phyloP scores from a whole-genome alignment of 305 asterid species.

The Solanum hybrid region DNA sequence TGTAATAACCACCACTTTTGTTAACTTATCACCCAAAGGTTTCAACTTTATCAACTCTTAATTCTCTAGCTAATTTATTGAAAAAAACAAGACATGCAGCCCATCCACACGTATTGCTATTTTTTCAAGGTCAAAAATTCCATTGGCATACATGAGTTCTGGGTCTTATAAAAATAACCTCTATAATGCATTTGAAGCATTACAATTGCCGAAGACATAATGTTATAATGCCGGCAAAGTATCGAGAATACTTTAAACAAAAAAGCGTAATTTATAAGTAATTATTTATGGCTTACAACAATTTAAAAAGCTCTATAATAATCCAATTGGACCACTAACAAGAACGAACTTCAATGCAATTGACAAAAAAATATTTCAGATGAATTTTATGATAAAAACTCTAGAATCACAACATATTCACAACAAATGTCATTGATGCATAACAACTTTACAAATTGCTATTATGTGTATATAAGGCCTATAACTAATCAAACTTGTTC shows the following conservation, averaged over 20 bases:
- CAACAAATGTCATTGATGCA: background rate
- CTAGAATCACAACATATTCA: background rate
- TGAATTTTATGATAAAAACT: background rate
- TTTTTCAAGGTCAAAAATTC: background rate
- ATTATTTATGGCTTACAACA: background rate
- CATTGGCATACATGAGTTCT: background rate
- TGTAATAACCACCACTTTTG: background rate
- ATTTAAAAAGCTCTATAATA: background rate
- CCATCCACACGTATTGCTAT: background rate
- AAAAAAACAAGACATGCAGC: background rate
- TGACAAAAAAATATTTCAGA: background rate
- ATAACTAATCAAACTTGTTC: background rate
- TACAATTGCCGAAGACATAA: background rate
- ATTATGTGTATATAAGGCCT: background rate
- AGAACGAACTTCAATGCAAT: background rate
- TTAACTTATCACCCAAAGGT: background rate
- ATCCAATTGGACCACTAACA: background rate
- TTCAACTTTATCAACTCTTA: background rate
- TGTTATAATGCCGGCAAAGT: background rate
- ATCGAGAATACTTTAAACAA: background rate
- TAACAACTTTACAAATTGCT: background rate
- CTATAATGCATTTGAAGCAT: background rate
- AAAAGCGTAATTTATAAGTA: background rate
- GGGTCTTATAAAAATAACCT: background rate
- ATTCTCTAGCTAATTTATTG: background rate